Evolutionary conservation across 495 filamentous ascomycete species (phyloP).

Genomic region (Penicillium maclennaniae): DNA sequence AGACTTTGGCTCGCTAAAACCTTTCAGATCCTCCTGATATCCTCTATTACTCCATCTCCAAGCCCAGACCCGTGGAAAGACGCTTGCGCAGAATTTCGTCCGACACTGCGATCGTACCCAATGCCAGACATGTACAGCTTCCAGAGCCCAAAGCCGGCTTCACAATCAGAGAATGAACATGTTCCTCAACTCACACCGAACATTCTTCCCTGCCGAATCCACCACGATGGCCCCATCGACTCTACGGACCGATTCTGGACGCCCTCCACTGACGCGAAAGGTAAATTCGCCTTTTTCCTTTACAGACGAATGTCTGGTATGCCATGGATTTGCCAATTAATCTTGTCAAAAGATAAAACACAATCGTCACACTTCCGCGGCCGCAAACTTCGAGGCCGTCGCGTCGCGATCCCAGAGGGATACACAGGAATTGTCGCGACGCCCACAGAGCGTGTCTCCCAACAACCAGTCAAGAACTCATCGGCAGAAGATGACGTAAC

Average conservation of each 20-base stretch:
- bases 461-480: slow-evolving; percentile 37
- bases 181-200: slow-evolving; percentile 56
- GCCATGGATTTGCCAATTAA: slow-evolving; percentile 2
- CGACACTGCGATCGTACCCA: slow-evolving; percentile 2
- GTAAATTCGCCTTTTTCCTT: slow-evolving; percentile 20
- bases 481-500: slow-evolving; percentile 34
- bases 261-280: slow-evolving; percentile 44
- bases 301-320: background rate
- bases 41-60: background rate
- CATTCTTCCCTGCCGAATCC: slow-evolving; percentile 78
- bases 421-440: slow-evolving; percentile 56
- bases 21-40: background rate
- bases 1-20: background rate
- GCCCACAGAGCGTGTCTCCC: slow-evolving; percentile 31
- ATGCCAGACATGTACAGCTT: slow-evolving; percentile 41
- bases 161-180: slow-evolving; percentile 12
- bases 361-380: slow-evolving; percentile 75
- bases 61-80: background rate
- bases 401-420: slow-evolving; percentile 64
- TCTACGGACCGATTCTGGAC: slow-evolving; percentile 69
- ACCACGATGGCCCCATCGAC: slow-evolving; percentile 70
- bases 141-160: slow-evolving; percentile 24
- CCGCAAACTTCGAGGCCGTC: slow-evolving; percentile 69
- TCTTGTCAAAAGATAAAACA: slow-evolving; percentile 33
- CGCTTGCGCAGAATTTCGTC: background rate